A percentile compares a stretch with the other conserved stretches of the same genome.
Conservation (phyloP, 176 grass and related monocot species). For the Rhynchospora tenuis region DNA sequence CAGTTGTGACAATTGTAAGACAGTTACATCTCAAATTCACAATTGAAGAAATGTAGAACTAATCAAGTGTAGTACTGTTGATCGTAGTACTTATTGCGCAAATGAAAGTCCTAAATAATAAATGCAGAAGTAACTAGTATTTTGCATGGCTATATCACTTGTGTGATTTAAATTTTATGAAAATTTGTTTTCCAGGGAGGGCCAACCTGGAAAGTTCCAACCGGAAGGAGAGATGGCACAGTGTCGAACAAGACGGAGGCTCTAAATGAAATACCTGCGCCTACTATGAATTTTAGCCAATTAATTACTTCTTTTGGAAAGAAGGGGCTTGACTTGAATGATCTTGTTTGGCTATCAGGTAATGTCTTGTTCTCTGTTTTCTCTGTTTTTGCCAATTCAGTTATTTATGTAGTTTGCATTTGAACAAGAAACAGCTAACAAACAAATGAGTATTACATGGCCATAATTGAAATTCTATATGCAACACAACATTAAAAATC, state of each 20-base stretch:
- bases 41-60: background rate
- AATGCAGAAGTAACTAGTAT: background rate
- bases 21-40: background rate
- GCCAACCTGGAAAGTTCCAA: slow-evolving; percentile 74
- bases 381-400: background rate
- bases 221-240: slow-evolving; percentile 70
- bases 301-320: slow-evolving; percentile 51
- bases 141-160: background rate
- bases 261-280: slow-evolving; percentile 45
- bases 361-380: background rate
- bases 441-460: background rate
- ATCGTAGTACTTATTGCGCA: background rate
- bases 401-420: background rate
- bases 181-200: slow-evolving; percentile 48
- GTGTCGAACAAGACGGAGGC: slow-evolving; percentile 69
- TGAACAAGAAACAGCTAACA: background rate
- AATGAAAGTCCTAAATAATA: background rate
- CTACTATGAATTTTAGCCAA: slow-evolving; percentile 58
- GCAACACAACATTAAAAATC: background rate
- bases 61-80: background rate
- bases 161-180: background rate
- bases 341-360: slow-evolving; percentile 88
- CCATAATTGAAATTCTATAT: background rate
- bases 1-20: slow-evolving; percentile 60
- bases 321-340: slow-evolving; percentile 62